Conservation (phyloP, 257 asterid species). For the Forsythia suspensa region DNA sequence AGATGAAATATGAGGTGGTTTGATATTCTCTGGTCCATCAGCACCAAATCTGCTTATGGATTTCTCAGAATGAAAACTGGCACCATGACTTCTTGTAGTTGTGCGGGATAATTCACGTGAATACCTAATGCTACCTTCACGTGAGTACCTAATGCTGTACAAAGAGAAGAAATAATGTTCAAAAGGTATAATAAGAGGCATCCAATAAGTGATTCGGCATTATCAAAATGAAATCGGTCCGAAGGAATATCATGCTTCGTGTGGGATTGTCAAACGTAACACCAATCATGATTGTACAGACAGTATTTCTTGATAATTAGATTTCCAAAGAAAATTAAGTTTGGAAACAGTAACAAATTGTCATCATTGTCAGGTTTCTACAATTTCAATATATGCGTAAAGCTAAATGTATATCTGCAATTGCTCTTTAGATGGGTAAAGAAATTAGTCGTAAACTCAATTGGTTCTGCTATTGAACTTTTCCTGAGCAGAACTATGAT, state of each 20-base stretch:
- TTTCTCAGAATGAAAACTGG: conserved; percentile 92
- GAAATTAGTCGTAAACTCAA: not conserved
- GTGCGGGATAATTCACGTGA: conserved; percentile 82
- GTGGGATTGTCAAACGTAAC: not conserved
- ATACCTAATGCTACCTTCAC: conserved; percentile 72
- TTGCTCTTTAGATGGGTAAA: not conserved
- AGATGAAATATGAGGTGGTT: conserved; percentile 48
- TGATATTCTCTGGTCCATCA: conserved; percentile 53
- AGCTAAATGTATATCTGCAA: not conserved
- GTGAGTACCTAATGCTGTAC: conserved; percentile 63
- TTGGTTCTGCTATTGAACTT: not conserved
- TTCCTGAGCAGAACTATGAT: not conserved
- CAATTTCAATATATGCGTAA: not conserved
- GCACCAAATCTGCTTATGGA: conserved; percentile 65
- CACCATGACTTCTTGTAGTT: conserved; percentile 78
- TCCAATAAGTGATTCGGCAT: not conserved
- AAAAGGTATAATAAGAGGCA: not conserved
- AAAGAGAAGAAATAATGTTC: not conserved
- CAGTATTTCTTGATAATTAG: not conserved
- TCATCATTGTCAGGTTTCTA: not conserved
- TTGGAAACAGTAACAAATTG: not conserved
- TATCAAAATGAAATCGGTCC: not conserved
- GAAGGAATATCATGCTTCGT: not conserved
- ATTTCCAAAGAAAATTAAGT: not conserved
- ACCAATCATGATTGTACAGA: not conserved